Evolutionary conservation across 495 filamentous ascomycete genomes (phyloP).

Genomic region (Hypoxylon trugodes): DNA sequence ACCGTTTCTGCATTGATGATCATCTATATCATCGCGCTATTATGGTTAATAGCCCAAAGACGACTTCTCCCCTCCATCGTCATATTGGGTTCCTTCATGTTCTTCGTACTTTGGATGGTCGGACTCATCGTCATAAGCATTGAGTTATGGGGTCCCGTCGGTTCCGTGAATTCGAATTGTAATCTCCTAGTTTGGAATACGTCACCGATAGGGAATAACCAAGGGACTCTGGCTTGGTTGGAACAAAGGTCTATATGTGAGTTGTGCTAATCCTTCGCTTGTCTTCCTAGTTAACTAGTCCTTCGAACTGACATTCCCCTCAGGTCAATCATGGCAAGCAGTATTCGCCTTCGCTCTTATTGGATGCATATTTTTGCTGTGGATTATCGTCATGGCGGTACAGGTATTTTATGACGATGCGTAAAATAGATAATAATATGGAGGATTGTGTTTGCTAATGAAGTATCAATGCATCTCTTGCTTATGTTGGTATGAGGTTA

Average conservation of each 20-base stretch:
- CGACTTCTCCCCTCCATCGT: conserved; percentile 90
- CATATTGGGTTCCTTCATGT: conserved; percentile 89
- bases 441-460: not conserved
- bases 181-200: conserved; percentile 71
- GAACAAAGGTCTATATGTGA: conserved; percentile 87
- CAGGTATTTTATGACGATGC: conserved; percentile 76
- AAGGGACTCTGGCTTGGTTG: conserved; percentile 83
- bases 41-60: conserved; percentile 77
- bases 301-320: conserved; percentile 24
- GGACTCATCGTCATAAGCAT: conserved; percentile 90
- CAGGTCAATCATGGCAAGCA: conserved; percentile 66
- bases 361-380: conserved; percentile 84
- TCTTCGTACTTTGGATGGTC: conserved; percentile 91
- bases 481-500: too few species aligned
- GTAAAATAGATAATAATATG: not conserved
- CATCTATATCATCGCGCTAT: conserved; percentile 74
- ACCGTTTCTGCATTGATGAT: conserved; percentile 73
- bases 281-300: not conserved
- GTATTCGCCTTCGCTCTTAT: conserved; percentile 76
- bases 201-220: conserved; percentile 65
- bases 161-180: conserved; percentile 82
- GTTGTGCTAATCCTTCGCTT: conserved; percentile 40
- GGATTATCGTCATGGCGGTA: conserved; percentile 93
- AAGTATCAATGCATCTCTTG: too few species aligned
- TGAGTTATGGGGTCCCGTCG: conserved; percentile 83